Percentiles rank a stretch among this genome's conserved stretches.
Evolutionary conservation across 257 asterid species (phyloP).

Genomic region (Petunia axillaris): DNA sequence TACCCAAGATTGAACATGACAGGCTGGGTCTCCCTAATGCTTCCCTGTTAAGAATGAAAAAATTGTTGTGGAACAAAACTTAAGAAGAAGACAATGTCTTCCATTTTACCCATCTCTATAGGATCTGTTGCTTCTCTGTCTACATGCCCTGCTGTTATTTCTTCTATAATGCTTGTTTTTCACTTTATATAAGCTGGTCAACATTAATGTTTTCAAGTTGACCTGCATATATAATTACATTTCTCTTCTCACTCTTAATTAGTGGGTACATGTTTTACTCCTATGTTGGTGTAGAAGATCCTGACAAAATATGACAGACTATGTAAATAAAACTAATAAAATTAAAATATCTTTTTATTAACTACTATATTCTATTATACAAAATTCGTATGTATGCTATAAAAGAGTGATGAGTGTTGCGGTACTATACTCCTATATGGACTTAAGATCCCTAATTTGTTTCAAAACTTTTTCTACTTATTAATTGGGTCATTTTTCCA

Average conservation of each 20-base stretch:
- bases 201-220: slow-evolving; percentile 18
- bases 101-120: slow-evolving; percentile 31
- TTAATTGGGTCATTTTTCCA: too few species aligned
- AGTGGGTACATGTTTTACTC: neutral
- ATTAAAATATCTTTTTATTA: too few species aligned
- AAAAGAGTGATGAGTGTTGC: too few species aligned
- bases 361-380: too few species aligned
- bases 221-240: neutral
- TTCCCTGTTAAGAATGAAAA: neutral
- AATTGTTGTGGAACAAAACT: slow-evolving; percentile 10
- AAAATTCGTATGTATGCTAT: too few species aligned
- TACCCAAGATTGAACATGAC: neutral
- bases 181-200: neutral
- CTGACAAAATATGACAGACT: neutral
- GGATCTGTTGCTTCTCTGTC: slow-evolving; percentile 33
- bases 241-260: neutral
- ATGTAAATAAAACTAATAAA: neutral
- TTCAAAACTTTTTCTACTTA: too few species aligned
- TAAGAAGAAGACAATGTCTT: slow-evolving; percentile 33
- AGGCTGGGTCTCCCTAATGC: slow-evolving; percentile 31
- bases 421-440: too few species aligned
- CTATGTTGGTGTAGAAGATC: neutral
- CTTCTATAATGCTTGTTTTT: neutral
- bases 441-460: too few species aligned
- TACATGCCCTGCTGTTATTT: neutral